Conservation (phyloP, 2,329 filamentous ascomycete genomes). For the Trichoderma koningii region DNA sequence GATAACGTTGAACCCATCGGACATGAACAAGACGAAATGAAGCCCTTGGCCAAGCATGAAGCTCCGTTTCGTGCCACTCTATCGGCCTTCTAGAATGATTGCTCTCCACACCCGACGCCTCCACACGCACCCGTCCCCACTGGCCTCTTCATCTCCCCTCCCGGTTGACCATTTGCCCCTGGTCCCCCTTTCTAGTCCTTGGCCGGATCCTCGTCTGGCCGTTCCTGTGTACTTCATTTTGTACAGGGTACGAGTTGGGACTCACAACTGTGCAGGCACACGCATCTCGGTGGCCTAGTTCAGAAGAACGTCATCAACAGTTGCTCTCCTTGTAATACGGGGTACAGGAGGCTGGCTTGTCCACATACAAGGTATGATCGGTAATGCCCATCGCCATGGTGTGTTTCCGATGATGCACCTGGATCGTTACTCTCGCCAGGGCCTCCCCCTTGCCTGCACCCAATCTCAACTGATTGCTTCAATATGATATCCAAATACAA, state of each 20-base stretch:
- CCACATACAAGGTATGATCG: background rate
- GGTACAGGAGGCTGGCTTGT: background rate
- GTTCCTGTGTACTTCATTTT: background rate
- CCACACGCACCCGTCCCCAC: slow-evolving; percentile 20
- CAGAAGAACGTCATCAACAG: slow-evolving; percentile 10
- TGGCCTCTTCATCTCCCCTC: slow-evolving; percentile 21
- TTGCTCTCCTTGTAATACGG: background rate
- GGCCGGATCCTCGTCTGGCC: slow-evolving; percentile 7
- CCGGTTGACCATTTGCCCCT: slow-evolving; percentile 9
- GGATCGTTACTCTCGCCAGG: background rate
- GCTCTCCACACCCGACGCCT: slow-evolving; percentile 27
- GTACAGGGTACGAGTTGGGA: background rate
- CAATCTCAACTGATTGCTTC: background rate
- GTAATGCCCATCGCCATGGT: slow-evolving; percentile 6
- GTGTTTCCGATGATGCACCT: slow-evolving; percentile 3
- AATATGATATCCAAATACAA: too few relatives aligned
- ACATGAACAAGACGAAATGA: slow-evolving; percentile 14
- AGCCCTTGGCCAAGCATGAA: slow-evolving; percentile 2
- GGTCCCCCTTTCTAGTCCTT: slow-evolving; percentile 8
- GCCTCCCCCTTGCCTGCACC: background rate
- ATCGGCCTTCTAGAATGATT: slow-evolving; percentile 30
- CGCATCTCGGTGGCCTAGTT: background rate
- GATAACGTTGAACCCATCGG: background rate
- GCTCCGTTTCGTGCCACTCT: slow-evolving; percentile 21
- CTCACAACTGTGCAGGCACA: background rate